Conservation (phyloP, 768 basidiomycete genomes). For the Dioszegia aurantiaca region DNA sequence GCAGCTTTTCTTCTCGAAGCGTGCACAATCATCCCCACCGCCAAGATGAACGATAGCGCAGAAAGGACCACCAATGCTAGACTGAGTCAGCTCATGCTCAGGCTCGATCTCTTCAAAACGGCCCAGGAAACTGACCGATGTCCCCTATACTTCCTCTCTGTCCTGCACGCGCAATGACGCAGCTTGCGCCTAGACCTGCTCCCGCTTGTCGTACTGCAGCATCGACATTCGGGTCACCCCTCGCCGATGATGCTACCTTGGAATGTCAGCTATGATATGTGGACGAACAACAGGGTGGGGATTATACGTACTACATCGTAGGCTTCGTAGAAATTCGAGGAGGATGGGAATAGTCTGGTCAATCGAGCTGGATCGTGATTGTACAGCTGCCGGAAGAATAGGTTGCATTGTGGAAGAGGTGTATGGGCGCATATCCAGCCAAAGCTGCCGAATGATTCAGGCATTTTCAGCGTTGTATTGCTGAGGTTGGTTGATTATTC, state of each 20-base stretch:
- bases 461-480: too few relatives aligned
- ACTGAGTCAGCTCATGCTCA: constrained; percentile 1
- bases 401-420: constrained; percentile 85
- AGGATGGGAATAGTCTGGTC: constrained; percentile 21
- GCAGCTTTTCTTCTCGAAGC: constrained; percentile 75
- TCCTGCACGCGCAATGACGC: constrained; percentile 69
- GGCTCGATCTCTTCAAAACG: too few relatives aligned
- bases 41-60: constrained; percentile 66
- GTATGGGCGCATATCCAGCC: constrained; percentile 60
- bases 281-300: neutral
- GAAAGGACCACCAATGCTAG: constrained; percentile 77
- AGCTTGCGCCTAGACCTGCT: constrained; percentile 75
- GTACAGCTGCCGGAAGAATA: constrained; percentile 81
- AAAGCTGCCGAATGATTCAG: constrained; percentile 61
- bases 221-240: constrained; percentile 55
- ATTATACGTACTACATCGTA: constrained; percentile 31
- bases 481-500: neutral
- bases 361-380: constrained; percentile 29
- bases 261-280: constrained; percentile 10
- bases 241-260: constrained; percentile 25
- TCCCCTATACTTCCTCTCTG: constrained; percentile 55
- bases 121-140: constrained; percentile 78
- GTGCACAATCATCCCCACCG: constrained; percentile 60
- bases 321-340: constrained; percentile 27
- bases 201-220: constrained; percentile 60